Evolutionary conservation across 768 basidiomycete genomes (phyloP).

Genomic region (Lactarius tabidus): DNA sequence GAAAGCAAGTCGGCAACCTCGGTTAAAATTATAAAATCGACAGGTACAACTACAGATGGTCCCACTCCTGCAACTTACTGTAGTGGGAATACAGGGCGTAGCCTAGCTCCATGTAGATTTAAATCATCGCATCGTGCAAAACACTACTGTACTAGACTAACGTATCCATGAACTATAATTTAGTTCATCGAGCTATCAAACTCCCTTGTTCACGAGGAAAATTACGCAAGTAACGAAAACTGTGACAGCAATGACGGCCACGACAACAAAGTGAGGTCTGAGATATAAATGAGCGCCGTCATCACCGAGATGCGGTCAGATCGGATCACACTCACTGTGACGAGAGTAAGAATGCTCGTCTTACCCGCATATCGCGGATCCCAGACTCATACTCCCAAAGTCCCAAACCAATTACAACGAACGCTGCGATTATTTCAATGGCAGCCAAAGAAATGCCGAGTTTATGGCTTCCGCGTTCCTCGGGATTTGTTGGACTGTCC

Average conservation of each 20-base stretch:
- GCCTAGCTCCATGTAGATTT: neutral
- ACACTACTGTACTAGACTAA: too few relatives aligned
- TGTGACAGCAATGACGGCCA: conserved; percentile 24
- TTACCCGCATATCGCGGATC: conserved; percentile 50
- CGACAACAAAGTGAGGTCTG: conserved; percentile 32
- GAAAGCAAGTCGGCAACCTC: neutral
- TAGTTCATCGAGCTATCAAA: neutral
- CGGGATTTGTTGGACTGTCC: conserved; percentile 25
- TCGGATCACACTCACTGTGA: conserved; percentile 48
- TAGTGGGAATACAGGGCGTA: too few relatives aligned
- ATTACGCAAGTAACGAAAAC: conserved; percentile 12
- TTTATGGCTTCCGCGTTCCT: conserved; percentile 28
- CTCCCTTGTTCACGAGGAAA: conserved; percentile 1
- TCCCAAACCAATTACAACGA: conserved; percentile 53
- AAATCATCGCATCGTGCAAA: too few relatives aligned
- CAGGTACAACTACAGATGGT: neutral
- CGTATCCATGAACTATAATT: neutral
- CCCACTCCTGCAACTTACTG: neutral
- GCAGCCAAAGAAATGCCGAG: conserved; percentile 47
- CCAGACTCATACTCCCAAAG: conserved; percentile 64
- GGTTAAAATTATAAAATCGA: neutral
- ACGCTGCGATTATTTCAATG: conserved; percentile 49
- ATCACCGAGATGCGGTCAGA: conserved; percentile 3
- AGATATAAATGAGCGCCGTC: neutral
- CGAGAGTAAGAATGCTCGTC: conserved; percentile 56